Base-by-base conservation (phyloP, 1,139 yeast species). In the Tardiomyces digboiensis region DNA sequence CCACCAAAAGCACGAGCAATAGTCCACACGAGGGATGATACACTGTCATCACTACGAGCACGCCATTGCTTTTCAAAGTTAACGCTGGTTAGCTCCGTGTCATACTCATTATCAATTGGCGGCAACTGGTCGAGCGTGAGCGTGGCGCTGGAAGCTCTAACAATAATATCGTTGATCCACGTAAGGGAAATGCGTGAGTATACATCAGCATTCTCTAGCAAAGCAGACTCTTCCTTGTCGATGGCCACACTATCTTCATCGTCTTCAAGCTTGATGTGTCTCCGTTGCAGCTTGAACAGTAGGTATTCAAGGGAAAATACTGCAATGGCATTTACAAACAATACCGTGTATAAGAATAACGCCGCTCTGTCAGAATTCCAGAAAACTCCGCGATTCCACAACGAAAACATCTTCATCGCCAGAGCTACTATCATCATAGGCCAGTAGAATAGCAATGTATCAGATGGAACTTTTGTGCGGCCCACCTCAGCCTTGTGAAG, bases 101-200 rank as follows among this genome's bases (percentile, higher is more conserved):
- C 75, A 55, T 84, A 77, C 43, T 72, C 75, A 8, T 63, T 58
- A 20, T 95, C 95, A 50, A 88, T 71, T 14, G 77, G 74, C 19
- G 95, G 95, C 51, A 88, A 72, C 59, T 86, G 95, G 3, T 68
- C 65, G 57, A 82, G 86, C 14, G 79, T 73, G 53, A 88, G 69
- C 56, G 65, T 85, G 46, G 81, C 80, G 16, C 68, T 61, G 54
- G 82, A 82, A 21, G 96, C 96, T 46, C 74, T 75, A 56, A 70
- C 76, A 88, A 89, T 86, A 57, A 89, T 70, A 2, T 80, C 82
- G 8, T 87, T 78, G 88, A 89, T 82, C 97, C 97, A 89, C 38
- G 77, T 70, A 60, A 88, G 84, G 0, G 93, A 77, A 44, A 88
- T 68, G 47, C 75, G 74, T n/a, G 89, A 77, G 57, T 85, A 86